Conservation (phyloP, 2,329 filamentous ascomycete species). For the Neoarthrinium moseri region DNA sequence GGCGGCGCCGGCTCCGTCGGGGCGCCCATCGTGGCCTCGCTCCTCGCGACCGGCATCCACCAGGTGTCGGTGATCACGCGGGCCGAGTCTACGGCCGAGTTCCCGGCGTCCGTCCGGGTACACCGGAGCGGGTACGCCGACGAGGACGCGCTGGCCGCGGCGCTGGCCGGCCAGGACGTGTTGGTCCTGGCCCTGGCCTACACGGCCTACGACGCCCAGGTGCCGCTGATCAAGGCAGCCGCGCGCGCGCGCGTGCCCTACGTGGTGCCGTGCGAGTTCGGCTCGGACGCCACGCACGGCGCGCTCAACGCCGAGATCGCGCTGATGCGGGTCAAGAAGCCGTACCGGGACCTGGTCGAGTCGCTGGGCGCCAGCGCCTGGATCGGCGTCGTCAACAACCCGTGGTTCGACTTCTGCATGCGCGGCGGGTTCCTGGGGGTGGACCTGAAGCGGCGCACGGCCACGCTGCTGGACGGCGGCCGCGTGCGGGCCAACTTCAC, state of each 20-base stretch:
- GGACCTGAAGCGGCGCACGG: slow-evolving; percentile 26
- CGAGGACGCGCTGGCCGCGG: slow-evolving; percentile 21
- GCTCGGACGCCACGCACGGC: slow-evolving; percentile 23
- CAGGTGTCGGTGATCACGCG: slow-evolving; percentile 31
- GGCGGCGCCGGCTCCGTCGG: slow-evolving; percentile 25
- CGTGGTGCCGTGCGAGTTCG: slow-evolving; percentile 31
- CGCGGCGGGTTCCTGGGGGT: slow-evolving; percentile 27
- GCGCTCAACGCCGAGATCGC: slow-evolving; percentile 18
- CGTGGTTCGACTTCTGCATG: slow-evolving; percentile 32
- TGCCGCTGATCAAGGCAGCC: slow-evolving; percentile 29
- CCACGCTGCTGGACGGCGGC: slow-evolving; percentile 19
- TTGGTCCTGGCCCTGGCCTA: slow-evolving; percentile 27
- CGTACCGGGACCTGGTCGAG: slow-evolving; percentile 24
- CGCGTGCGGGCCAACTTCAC: slow-evolving; percentile 24
- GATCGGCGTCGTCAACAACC: slow-evolving; percentile 30
- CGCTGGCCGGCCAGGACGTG: slow-evolving; percentile 31
- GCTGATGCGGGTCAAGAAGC: slow-evolving; percentile 23
- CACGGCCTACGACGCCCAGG: slow-evolving; percentile 20
- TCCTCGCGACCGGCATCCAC: slow-evolving; percentile 18
- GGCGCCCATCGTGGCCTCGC: not conserved
- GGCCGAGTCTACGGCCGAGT: slow-evolving; percentile 18
- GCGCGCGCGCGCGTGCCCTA: slow-evolving; percentile 28
- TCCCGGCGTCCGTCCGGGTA: slow-evolving; percentile 16
- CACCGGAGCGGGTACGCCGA: slow-evolving; percentile 20
- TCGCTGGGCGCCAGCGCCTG: slow-evolving; percentile 28